phyloP scores from a whole-genome alignment of 768 basidiomycete species.

The Leccinellum luteum region DNA sequence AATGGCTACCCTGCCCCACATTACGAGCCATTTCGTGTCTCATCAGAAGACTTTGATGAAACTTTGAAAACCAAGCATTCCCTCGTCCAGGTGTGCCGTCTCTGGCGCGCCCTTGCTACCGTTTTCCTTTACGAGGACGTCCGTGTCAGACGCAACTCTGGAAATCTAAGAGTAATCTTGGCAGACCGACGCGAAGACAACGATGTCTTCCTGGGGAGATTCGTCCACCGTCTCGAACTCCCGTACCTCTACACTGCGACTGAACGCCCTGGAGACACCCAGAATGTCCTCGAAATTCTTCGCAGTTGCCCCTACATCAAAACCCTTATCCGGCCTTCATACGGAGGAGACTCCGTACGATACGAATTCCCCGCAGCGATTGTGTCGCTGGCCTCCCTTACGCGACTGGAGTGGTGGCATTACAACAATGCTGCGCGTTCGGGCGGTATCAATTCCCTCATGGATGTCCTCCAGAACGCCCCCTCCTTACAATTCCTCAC shows the following conservation, averaged over 20 bases:
- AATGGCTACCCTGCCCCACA: conserved; percentile 26
- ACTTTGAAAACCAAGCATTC: conserved; percentile 35
- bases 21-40: conserved; percentile 49
- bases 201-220: conserved; percentile 24
- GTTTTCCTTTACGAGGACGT: conserved; percentile 55
- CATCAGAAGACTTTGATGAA: conserved; percentile 30
- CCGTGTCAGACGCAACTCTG: conserved; percentile 34
- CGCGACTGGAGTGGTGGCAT: conserved; percentile 71
- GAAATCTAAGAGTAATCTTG: conserved; percentile 34
- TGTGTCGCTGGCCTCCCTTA: conserved; percentile 48
- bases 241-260: conserved; percentile 56
- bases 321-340: conserved; percentile 51
- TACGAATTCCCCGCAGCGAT: conserved; percentile 55
- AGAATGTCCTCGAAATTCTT: conserved; percentile 46
- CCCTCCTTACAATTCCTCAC: conserved; percentile 60
- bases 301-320: conserved; percentile 47
- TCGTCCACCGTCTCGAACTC: conserved; percentile 57
- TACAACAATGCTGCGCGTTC: conserved; percentile 51
- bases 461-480: conserved; percentile 46
- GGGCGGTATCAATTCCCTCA: conserved; percentile 64
- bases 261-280: conserved; percentile 24
- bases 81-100: conserved; percentile 54
- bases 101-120: conserved; percentile 50
- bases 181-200: conserved; percentile 8
- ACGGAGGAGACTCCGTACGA: conserved; percentile 19